phyloP scores from a whole-genome alignment of 129 eudicot species.

The Artemisia argyi region DNA sequence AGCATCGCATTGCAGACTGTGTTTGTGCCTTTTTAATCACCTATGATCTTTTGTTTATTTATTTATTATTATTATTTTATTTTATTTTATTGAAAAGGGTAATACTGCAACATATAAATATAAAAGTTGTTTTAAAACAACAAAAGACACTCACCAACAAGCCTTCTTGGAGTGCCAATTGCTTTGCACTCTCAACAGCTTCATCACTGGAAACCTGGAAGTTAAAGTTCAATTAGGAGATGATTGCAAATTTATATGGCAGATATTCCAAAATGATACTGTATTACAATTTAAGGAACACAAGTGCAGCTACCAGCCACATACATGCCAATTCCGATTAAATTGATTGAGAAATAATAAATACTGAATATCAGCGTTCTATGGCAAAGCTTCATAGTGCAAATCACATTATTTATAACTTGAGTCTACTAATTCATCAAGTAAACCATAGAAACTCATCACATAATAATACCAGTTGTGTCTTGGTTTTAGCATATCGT shows the following conservation, averaged over 20 bases:
- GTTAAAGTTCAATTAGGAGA: conserved; percentile 4
- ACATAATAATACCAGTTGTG: not conserved
- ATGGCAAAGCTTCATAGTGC: too few relatives aligned
- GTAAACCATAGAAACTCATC: not conserved
- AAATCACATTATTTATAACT: too few relatives aligned
- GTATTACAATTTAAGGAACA: not conserved
- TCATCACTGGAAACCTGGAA: conserved; percentile 93
- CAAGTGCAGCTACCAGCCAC: not conserved
- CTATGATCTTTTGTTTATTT: too few relatives aligned
- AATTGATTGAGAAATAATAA: too few relatives aligned
- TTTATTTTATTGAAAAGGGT: too few relatives aligned
- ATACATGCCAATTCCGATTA: not conserved
- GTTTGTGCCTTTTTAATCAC: too few relatives aligned
- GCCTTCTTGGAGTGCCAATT: conserved; percentile 94
- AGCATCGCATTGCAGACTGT: too few relatives aligned
- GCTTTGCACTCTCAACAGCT: conserved; percentile 91
- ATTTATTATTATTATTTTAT: too few relatives aligned
- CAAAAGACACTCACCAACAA: conserved; percentile 61
- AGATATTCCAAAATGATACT: not conserved
- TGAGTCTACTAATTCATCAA: too few relatives aligned
- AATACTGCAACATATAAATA: conserved; percentile 11
- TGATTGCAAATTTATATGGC: not conserved
- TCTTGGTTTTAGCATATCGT: not conserved
- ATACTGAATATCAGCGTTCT: too few relatives aligned
- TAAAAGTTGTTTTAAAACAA: not conserved